Evolutionary conservation across 257 asterid genomes (phyloP).

Genomic region (Parsonsia alboflavescens): DNA sequence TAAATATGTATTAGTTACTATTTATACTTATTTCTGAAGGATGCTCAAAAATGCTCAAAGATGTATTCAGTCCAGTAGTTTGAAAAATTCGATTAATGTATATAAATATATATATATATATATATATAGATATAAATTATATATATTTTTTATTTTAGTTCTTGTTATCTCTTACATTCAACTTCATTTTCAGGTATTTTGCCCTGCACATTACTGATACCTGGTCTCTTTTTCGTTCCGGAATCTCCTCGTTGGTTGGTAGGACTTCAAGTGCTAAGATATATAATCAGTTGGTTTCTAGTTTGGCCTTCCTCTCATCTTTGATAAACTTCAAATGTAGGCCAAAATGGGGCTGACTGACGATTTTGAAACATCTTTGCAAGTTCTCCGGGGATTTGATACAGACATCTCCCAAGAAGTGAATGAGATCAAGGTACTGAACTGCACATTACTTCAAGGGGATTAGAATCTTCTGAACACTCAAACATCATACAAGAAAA

Average conservation of each 20-base stretch:
- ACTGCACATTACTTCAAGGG: background rate
- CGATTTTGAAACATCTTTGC: constrained; percentile 77
- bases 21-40: background rate
- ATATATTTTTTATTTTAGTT: background rate
- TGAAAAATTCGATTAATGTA: background rate
- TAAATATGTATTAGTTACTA: background rate
- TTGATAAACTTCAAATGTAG: constrained; percentile 28
- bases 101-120: no score
- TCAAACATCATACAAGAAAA: background rate
- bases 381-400: constrained; percentile 83
- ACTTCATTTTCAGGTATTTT: constrained; percentile 45
- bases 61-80: background rate
- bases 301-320: constrained; percentile 7
- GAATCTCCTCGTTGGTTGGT: constrained; percentile 99
- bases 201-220: constrained; percentile 83
- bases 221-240: constrained; percentile 87
- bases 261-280: constrained; percentile 31
- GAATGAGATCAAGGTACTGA: constrained; percentile 75
- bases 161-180: background rate
- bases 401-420: constrained; percentile 70
- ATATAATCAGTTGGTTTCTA: constrained; percentile 7
- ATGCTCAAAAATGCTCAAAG: background rate
- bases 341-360: constrained; percentile 77
- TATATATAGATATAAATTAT: no score
- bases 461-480: no score